Base-by-base conservation (phyloP, 2,329 filamentous ascomycete species). In the Cercospora sp. region DNA sequence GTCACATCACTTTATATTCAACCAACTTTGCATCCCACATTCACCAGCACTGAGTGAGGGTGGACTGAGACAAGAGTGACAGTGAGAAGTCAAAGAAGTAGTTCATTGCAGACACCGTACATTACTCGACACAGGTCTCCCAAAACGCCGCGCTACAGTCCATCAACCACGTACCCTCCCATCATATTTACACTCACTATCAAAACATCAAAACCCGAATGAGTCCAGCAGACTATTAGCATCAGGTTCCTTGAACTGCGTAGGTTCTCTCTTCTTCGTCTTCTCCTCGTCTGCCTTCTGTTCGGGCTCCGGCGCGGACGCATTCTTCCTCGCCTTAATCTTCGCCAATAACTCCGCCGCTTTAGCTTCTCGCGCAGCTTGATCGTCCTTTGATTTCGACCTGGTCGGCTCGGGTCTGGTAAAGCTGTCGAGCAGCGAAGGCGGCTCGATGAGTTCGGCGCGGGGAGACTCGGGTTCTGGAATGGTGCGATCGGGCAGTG, bases 191-290 rank as follows among this genome's bases (percentile, higher is more conserved):
- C 48, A 28, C 7, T 16, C 12, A 30, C 48, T 55, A 55, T 55
- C 48, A 28, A 55, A 28, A 36, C 55, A 59, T 58, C 36, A 98
- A 77, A 98, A 95, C 1, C 94, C 94, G 85, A 98, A 98, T 78
- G 87, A 94, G 83, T 98, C 94, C 74, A 98, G 83, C 76, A 99
- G 81, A 67, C 92, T 94, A 77, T 88, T 92, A 30, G 91, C 87
- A 81, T 96, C 93, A n/a, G 95, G 95, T 79, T 99, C 95, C 74
- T 96, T 86, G 78, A 98, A 98, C 70, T 90, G 89, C 20, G 90
- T 93, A 1, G 93, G 89, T 16, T 89, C 85, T 13, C 87, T 84
- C 74, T 90, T 86, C 69, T 82, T 80, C 73, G 80, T 80, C 72
- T 79, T 76, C 33, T 75, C 33, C 8, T 60, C 51, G n/a, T 51